phyloP scores from a whole-genome alignment of 1,284 basidiomycete genomes.

The Apiotrichum akiyoshidainum region DNA sequence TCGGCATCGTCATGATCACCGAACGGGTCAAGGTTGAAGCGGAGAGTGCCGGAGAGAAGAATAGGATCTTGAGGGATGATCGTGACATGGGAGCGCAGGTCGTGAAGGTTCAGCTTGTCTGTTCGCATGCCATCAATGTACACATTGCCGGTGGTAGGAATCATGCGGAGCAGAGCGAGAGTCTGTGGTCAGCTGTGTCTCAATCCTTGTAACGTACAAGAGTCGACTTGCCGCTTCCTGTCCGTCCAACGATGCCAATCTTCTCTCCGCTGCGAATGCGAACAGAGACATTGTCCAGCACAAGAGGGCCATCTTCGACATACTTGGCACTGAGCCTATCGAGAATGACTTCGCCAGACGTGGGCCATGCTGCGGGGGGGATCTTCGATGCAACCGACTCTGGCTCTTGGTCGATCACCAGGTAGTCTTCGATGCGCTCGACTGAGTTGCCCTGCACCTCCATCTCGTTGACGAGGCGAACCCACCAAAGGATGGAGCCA shows the following conservation, averaged over 20 bases:
- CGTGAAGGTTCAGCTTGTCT: conserved; percentile 61
- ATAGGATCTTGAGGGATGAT: conserved; percentile 63
- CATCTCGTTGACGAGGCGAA: conserved; percentile 50
- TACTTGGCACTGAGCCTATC: conserved; percentile 55
- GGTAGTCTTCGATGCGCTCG: conserved; percentile 70
- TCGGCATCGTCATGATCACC: conserved; percentile 65
- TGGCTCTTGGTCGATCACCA: conserved; percentile 69
- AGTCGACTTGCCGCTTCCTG: conserved; percentile 68
- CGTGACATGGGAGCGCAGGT: conserved; percentile 55
- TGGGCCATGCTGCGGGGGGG: conserved; percentile 75
- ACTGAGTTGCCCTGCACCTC: conserved; percentile 55
- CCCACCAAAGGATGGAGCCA: conserved; percentile 40
- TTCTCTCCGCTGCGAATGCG: conserved; percentile 60
- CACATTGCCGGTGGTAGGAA: conserved; percentile 59
- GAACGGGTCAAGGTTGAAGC: conserved; percentile 74
- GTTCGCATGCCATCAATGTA: conserved; percentile 51
- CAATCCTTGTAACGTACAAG: conserved; percentile 28
- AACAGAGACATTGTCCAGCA: conserved; percentile 60
- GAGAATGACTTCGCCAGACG: conserved; percentile 64
- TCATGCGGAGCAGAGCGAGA: conserved; percentile 53
- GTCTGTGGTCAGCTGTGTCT: conserved; percentile 23
- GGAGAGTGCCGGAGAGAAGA: conserved; percentile 71
- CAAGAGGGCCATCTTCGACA: conserved; percentile 51
- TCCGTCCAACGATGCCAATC: conserved; percentile 65
- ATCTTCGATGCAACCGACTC: conserved; percentile 54